phyloP scores from a whole-genome alignment of 1,139 yeast species.

The Dujonia santamariae region DNA sequence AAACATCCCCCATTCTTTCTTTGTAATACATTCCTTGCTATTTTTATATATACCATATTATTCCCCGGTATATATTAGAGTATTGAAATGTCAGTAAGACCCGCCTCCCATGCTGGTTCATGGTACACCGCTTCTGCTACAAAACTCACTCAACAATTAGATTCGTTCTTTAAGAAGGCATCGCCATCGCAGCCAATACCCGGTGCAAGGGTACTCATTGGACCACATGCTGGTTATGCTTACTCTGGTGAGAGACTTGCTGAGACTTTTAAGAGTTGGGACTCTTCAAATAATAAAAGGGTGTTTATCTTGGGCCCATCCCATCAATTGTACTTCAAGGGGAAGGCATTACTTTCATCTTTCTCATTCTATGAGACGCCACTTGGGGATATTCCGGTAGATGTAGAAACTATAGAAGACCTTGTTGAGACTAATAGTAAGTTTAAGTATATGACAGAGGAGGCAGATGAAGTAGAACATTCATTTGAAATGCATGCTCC shows the following conservation, averaged over 20 bases:
- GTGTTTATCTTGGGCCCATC: conserved; percentile 90
- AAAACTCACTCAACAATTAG: conserved; percentile 48
- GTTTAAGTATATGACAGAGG: conserved; percentile 56
- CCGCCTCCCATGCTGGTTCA: conserved; percentile 84
- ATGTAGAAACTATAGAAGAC: conserved; percentile 38
- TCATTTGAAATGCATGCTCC: conserved; percentile 96
- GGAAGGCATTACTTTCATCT: conserved; percentile 53
- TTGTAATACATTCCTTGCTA: no score
- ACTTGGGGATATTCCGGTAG: conserved; percentile 70
- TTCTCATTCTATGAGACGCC: conserved; percentile 74
- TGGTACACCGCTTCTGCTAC: conserved; percentile 66
- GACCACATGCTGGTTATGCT: conserved; percentile 88
- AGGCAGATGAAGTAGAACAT: conserved; percentile 82
- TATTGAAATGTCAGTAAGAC: conserved; percentile 34
- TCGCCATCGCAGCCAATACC: conserved; percentile 20
- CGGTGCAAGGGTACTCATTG: conserved; percentile 63
- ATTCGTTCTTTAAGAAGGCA: conserved; percentile 32
- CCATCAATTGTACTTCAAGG: conserved; percentile 80
- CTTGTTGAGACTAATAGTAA: conserved; percentile 22
- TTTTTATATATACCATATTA: no score
- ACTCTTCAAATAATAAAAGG: conserved; percentile 52
- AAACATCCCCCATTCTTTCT: no score
- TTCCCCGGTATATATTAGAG: no score
- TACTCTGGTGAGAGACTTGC: conserved; percentile 81
- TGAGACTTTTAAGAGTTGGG: conserved; percentile 73